Evolutionary conservation across 345 rosid genomes (phyloP), one percentile per base, ranked within the genome.

Genomic region (Sonneratia alba): DNA sequence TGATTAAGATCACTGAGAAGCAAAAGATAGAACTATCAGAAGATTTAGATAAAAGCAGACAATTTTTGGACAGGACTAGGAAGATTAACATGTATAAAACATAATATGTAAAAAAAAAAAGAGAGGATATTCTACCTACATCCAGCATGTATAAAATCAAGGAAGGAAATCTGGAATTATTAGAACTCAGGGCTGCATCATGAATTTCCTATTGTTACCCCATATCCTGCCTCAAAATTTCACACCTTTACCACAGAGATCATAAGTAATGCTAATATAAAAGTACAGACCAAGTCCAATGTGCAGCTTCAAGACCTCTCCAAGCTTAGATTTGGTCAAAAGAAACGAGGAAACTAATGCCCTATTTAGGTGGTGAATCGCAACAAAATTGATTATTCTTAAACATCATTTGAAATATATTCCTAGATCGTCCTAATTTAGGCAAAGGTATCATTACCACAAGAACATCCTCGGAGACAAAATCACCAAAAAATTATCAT

Each of bases 1-100:
- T 73, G 10, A 66, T 21, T 67, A 16, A 40, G 15, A 43, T 42
- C 70, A 38, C 40, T 67, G 70, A 19, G 22, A 67, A 43, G 48
- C 16, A 66, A 16, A 65, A 66, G 15, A 66, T 2, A 40, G 15
- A 66, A 15, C 7, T 18, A 37, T 15, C 42, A 3, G 36, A 66
- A 14, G 14, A 67, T 67, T 14, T 24, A 37, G 27, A 19, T 61
- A 8, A 59, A 59, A 55, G 65, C 65, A 59, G 3, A 27, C 65
- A 27, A 49, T 49, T 49, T 49, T 59, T 18, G 22, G 2, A 10
- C 36, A n/a, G 6, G 14, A 3, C 3, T 27, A 59, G 65, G 65
- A 59, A 24, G 45, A 42, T 42, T 42, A 61, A 19, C 36, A 6
- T 61, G 65, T 49, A 27, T 7, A 42, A 24, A 7, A 61, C 24